Conservation (phyloP, 2,329 filamentous ascomycete genomes). For the Calonectria leucothoes region DNA sequence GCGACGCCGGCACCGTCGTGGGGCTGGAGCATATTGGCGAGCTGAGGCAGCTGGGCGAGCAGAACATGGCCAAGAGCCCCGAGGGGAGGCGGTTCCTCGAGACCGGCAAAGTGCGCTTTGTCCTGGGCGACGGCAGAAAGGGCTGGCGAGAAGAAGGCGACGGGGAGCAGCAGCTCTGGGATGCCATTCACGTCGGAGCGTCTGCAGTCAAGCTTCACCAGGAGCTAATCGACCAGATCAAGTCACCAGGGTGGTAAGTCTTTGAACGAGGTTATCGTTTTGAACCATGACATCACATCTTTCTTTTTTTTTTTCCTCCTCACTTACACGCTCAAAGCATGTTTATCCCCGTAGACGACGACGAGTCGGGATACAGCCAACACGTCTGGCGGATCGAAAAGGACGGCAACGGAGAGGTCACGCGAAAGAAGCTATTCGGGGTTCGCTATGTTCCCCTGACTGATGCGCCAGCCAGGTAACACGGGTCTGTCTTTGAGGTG, state of each 20-base stretch:
- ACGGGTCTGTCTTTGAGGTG: too few species aligned
- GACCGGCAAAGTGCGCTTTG: conserved; percentile 75
- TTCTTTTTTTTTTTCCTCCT: too few species aligned
- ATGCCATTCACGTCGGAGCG: conserved; percentile 96
- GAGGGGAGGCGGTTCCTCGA: conserved; percentile 71
- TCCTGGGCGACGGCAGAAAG: conserved; percentile 79
- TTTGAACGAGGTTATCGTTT: too few species aligned
- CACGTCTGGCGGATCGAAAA: conserved; percentile 82
- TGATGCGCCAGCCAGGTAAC: conserved; percentile 65
- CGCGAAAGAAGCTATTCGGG: conserved; percentile 72
- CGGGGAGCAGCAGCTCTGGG: conserved; percentile 75
- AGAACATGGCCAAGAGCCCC: conserved; percentile 73
- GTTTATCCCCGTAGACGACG: conserved; percentile 80
- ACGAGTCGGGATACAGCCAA: conserved; percentile 61
- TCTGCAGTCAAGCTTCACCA: conserved; percentile 80
- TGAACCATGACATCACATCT: too few species aligned
- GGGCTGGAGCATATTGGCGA: conserved; percentile 80
- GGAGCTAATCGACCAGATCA: conserved; percentile 80
- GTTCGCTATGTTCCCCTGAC: conserved; percentile 84
- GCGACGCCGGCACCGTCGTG: conserved; percentile 65
- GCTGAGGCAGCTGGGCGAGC: conserved; percentile 70
- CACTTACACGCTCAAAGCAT: conserved; percentile 59
- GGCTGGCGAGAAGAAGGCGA: conserved; percentile 66
- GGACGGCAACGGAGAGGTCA: conserved; percentile 71
- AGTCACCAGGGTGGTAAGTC: conserved; percentile 74